A percentile compares a stretch with the other conserved stretches of the same genome.
phyloP scores from a whole-genome alignment of 1,284 basidiomycete species.

The Microbotryum silenes-acaulis region DNA sequence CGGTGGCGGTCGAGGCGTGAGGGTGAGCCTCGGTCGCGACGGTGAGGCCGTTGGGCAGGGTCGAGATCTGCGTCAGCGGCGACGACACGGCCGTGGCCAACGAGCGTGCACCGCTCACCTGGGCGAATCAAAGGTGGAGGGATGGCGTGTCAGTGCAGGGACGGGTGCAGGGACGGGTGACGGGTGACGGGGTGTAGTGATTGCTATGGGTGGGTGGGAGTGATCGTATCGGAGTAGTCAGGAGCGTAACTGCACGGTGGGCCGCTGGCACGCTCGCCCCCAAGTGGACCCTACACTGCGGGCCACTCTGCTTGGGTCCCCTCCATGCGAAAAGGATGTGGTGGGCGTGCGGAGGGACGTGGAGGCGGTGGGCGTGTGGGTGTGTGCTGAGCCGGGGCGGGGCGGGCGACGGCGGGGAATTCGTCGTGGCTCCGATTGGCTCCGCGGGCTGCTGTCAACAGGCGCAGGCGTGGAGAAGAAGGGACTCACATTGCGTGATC shows the following conservation, averaged over 20 bases:
- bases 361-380: background rate
- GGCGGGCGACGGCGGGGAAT: background rate
- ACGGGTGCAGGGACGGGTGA: background rate
- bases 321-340: too few relatives aligned
- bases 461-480: too few relatives aligned
- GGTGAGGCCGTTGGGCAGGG: slow-evolving; percentile 84
- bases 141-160: background rate
- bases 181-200: too few relatives aligned
- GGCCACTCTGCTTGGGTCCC: too few relatives aligned
- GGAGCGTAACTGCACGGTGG: too few relatives aligned
- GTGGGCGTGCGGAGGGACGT: too few relatives aligned
- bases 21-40: slow-evolving; percentile 68
- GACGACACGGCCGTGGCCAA: slow-evolving; percentile 59
- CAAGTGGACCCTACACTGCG: too few relatives aligned
- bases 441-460: background rate
- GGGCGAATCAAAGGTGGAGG: background rate
- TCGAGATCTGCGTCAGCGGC: slow-evolving; percentile 77
- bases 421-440: background rate
- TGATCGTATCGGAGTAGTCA: too few relatives aligned
- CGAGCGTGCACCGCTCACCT: slow-evolving; percentile 14
- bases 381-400: background rate
- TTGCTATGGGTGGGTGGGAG: background rate
- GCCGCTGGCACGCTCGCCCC: too few relatives aligned
- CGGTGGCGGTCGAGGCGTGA: slow-evolving; percentile 93
- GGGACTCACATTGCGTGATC: too few relatives aligned